Percentiles rank a stretch among this genome's conserved stretches.
These are phyloP conservation scores for Vigna angularis DNA, from an alignment of 306 rosid genomes.

Conservation along the genomic window DNA sequence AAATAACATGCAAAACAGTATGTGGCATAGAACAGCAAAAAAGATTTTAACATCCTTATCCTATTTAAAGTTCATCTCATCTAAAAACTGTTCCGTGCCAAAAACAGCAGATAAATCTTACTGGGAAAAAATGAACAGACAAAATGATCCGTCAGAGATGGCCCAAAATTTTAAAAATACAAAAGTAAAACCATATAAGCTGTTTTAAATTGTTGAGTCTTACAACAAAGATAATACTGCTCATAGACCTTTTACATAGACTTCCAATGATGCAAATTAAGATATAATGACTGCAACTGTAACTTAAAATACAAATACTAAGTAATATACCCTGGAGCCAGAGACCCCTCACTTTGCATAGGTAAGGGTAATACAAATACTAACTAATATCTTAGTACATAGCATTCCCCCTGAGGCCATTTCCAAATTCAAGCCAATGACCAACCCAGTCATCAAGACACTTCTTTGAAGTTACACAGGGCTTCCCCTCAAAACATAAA, in stretches of 20 bases:
- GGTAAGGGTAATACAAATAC: no score
- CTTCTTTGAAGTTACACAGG: no score
- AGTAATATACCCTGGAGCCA: no score
- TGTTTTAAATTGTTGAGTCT: not conserved
- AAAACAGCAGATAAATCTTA: no score
- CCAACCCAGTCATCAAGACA: no score
- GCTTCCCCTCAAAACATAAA: no score
- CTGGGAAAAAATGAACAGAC: no score
- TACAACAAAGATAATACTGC: not conserved
- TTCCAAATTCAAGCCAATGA: no score
- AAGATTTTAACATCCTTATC: not conserved
- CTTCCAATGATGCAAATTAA: not conserved
- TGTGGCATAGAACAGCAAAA: conserved; percentile 2
- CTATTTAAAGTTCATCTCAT: not conserved
- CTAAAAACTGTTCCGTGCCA: not conserved
- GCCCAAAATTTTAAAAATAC: not conserved
- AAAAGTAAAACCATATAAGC: not conserved
- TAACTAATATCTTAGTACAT: no score
- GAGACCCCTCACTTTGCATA: no score
- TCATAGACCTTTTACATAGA: not conserved
- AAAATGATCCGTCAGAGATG: not conserved
- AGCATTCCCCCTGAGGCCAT: no score
- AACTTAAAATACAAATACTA: not conserved
- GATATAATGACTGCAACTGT: not conserved
- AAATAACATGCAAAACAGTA: conserved; percentile 20